Evolutionary conservation across 768 basidiomycete species (phyloP).

Genomic region (Tubosaeta brunneosetosa): DNA sequence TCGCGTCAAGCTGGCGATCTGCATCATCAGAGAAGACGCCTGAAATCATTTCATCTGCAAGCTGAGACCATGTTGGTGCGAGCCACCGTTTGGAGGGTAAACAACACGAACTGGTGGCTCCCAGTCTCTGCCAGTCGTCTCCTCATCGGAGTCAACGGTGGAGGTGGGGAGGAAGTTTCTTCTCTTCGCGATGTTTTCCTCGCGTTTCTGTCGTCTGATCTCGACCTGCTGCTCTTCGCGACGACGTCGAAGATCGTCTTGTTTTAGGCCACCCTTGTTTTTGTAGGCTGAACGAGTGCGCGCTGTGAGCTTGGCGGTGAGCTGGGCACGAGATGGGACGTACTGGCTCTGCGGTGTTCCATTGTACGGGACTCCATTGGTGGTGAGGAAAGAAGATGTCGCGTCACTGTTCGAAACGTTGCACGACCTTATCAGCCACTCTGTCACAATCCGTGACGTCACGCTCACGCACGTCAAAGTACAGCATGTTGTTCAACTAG

Average conservation of each 20-base stretch:
- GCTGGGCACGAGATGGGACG: constrained; percentile 14
- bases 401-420: constrained; percentile 14
- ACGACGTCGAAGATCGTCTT: constrained; percentile 91
- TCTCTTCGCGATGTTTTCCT: constrained; percentile 97
- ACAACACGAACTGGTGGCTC: constrained; percentile 59
- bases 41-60: constrained; percentile 87
- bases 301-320: constrained; percentile 25
- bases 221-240: constrained; percentile 99
- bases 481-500: not conserved
- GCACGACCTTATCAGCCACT: constrained; percentile 24
- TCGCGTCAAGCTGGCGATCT: constrained; percentile 92
- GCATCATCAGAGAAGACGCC: constrained; percentile 91
- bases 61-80: constrained; percentile 36
- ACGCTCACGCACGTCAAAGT: not conserved
- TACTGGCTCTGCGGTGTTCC: constrained; percentile 73
- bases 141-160: constrained; percentile 87
- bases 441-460: constrained; percentile 22
- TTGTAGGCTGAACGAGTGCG: constrained; percentile 68
- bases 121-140: constrained; percentile 64
- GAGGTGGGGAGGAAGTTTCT: constrained; percentile 82
- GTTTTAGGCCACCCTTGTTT: constrained; percentile 83
- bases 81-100: constrained; percentile 10
- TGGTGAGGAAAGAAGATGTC: constrained; percentile 8
- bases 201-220: constrained; percentile 96
- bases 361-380: constrained; percentile 61